phyloP scores from a whole-genome alignment of 371 early-diverging fungal genomes.

The Apophysomyces variabilis region DNA sequence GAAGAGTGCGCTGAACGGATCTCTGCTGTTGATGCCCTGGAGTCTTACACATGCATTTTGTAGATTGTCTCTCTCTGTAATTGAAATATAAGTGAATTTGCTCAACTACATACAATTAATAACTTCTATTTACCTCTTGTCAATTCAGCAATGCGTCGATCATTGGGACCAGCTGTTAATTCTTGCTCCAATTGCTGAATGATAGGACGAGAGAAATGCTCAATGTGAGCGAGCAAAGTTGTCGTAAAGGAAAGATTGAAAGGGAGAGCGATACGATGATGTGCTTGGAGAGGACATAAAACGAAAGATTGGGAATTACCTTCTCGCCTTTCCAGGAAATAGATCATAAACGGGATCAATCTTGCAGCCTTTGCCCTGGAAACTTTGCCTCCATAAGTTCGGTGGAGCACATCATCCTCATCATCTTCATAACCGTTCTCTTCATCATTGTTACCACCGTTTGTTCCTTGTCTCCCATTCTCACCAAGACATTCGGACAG shows the following conservation, averaged over 20 bases:
- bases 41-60: conserved; percentile 2
- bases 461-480: not conserved
- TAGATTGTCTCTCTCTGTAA: not conserved
- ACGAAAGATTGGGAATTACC: not conserved
- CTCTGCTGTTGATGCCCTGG: not conserved
- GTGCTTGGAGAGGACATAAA: conserved; percentile 3
- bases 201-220: not conserved
- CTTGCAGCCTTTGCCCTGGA: no score
- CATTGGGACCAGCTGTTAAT: not conserved
- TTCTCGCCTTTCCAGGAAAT: no score
- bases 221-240: not conserved
- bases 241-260: not conserved
- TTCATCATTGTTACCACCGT: not conserved
- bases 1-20: conserved; percentile 11
- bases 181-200: not conserved
- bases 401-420: not conserved
- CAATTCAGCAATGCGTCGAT: not conserved
- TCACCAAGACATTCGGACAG: conserved; percentile 5
- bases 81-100: conserved; percentile 1
- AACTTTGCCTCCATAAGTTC: no score
- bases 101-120: not conserved
- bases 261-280: not conserved
- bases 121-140: not conserved
- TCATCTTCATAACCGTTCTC: not conserved
- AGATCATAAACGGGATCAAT: no score